Base-by-base conservation (phyloP, 768 basidiomycete species). In the Flagelloscypha sp. region DNA sequence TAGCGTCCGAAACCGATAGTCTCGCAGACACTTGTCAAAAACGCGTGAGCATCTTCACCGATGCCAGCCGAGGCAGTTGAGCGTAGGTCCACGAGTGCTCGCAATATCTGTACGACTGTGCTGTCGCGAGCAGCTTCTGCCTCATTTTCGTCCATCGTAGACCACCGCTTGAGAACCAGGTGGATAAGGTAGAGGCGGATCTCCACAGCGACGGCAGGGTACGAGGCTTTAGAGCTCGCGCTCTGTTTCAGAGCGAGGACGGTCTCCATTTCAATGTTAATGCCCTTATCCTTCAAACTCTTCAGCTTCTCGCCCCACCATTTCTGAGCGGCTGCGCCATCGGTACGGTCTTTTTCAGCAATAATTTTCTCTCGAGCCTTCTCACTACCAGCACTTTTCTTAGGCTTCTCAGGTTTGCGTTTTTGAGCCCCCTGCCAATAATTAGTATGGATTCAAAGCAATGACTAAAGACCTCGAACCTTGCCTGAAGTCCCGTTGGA, bases 301-400 rank as follows among this genome's bases (percentile, higher is more conserved):
- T 53, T 53, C 13, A 81, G 59, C 24, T 72, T 65, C 18, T 61
- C 61, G 16, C 56, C 50, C 68, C 79, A 73, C 79, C 81, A 84
- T 7, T 45, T 37, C 22, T 53, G 49, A 7, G 67, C 65, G 6
- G 60, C 58, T 3, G 57, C 51, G 16, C 62, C 53, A 24, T 58
- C 59, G 27, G 61, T 62, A 13, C 59, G 49, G n/a, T 58, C 49
- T 40, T 72, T 76, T 42, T 71, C 58, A 0, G 58, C 59, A 12
- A 57, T 32, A 36, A 74, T 72, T 40, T 70, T 55, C 36, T 57
- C 61, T 1, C 67, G 64, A 27, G 72, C 60, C 30, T 48, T 54
- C 20, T 72, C 62, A 4, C 56, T 57, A 31, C 35, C 7, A 11
- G 36, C 18, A 2, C n/a, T n/a, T n/a, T n/a, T n/a, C n/a, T n/a